Percentiles rank a stretch among this genome's conserved stretches.
phyloP scores from a whole-genome alignment of 75 land plant genomes.

The Cunninghamia lanceolata region DNA sequence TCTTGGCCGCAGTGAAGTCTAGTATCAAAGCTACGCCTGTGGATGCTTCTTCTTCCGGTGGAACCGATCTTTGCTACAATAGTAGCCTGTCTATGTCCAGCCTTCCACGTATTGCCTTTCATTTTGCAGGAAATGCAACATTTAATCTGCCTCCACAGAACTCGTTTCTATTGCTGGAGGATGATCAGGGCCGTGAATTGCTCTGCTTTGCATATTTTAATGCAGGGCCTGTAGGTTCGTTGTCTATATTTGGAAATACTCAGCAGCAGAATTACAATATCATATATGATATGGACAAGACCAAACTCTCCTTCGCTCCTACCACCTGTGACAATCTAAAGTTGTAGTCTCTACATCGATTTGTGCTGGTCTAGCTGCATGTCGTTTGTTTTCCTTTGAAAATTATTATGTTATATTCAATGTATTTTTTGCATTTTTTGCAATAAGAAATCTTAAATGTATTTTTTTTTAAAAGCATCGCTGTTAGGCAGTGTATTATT shows the following conservation, averaged over 20 bases:
- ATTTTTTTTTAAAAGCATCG: too few relatives aligned
- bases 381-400: too few relatives aligned
- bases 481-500: too few relatives aligned
- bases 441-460: too few relatives aligned
- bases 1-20: not conserved
- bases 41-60: too few relatives aligned
- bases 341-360: too few relatives aligned
- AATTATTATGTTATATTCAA: too few relatives aligned
- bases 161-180: not conserved
- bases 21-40: not conserved
- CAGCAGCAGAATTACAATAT: slow-evolving; percentile 1
- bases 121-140: not conserved
- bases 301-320: not conserved
- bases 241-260: not conserved
- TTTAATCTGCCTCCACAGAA: not conserved
- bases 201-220: not conserved
- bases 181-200: not conserved
- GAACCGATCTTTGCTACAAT: too few relatives aligned
- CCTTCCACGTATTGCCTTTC: not conserved
- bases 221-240: not conserved
- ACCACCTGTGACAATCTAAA: not conserved
- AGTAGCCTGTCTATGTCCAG: too few relatives aligned
- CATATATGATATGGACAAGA: not conserved
- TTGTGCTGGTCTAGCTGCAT: too few relatives aligned
- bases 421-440: too few relatives aligned